Evolutionary conservation across 192 early-diverging fungal genomes (phyloP).

Genomic region (Backusella mclennaniae): DNA sequence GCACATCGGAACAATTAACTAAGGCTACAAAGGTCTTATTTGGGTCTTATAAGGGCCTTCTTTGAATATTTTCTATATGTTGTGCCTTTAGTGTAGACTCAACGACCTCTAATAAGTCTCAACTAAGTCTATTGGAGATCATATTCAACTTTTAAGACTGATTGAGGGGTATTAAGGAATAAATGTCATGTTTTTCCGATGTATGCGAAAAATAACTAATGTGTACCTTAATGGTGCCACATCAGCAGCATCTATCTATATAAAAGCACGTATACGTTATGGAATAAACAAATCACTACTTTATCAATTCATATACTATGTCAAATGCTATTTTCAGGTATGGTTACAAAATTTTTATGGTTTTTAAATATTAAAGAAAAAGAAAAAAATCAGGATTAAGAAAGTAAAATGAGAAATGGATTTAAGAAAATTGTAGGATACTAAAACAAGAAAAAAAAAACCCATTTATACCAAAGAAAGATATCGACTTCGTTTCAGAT

Average conservation of each 20-base stretch:
- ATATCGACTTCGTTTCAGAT: neutral
- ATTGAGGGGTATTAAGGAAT: no score
- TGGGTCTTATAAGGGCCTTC: no score
- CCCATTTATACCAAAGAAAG: neutral
- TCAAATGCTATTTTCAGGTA: neutral
- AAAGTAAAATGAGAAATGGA: neutral
- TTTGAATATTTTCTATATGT: no score
- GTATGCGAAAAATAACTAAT: neutral
- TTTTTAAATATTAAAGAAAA: neutral
- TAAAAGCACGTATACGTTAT: neutral
- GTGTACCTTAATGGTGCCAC: neutral
- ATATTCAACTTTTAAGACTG: no score
- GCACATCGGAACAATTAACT: no score
- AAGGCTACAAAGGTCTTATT: no score
- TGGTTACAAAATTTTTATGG: neutral
- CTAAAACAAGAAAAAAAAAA: neutral
- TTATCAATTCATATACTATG: neutral
- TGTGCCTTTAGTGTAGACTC: no score
- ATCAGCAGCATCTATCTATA: no score
- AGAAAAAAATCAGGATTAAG: neutral
- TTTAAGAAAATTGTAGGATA: neutral
- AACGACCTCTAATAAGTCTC: no score
- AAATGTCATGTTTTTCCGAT: no score
- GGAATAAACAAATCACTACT: neutral
- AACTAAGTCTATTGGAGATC: no score